Evolutionary conservation across 202 grass and related monocot genomes (phyloP).

Genomic region (Brachypodium distachyon): DNA sequence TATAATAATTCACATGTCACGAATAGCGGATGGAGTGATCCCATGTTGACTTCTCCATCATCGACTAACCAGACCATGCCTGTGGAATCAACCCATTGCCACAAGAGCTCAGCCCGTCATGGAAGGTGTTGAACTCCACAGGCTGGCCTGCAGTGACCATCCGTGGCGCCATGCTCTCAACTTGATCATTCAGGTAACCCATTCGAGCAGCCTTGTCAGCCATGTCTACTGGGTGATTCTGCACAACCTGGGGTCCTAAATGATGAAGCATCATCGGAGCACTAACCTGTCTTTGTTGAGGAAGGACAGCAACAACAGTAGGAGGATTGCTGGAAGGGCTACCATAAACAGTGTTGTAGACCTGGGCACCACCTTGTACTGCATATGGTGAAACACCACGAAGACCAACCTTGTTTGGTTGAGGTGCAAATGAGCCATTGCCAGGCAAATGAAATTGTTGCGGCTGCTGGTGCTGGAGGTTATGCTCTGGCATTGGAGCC

Average conservation of each 20-base stretch:
- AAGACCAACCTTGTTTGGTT: slow-evolving; percentile 42
- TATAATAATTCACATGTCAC: slow-evolving; percentile 1
- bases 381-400: slow-evolving; percentile 41
- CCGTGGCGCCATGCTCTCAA: slow-evolving; percentile 41
- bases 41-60: not conserved
- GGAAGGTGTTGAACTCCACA: slow-evolving; percentile 58
- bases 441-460: slow-evolving; percentile 25
- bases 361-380: slow-evolving; percentile 35
- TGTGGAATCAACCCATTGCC: slow-evolving; percentile 19
- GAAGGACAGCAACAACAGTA: slow-evolving; percentile 28
- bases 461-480: slow-evolving; percentile 9
- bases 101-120: slow-evolving; percentile 43
- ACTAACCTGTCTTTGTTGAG: slow-evolving; percentile 40
- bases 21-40: not conserved
- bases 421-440: slow-evolving; percentile 33
- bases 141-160: slow-evolving; percentile 50
- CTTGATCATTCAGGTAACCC: slow-evolving; percentile 71
- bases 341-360: slow-evolving; percentile 35
- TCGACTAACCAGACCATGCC: slow-evolving; percentile 39
- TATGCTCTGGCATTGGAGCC: slow-evolving; percentile 31
- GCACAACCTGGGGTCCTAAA: slow-evolving; percentile 22
- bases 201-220: slow-evolving; percentile 67
- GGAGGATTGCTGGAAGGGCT: slow-evolving; percentile 42
- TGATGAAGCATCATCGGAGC: slow-evolving; percentile 36
- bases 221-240: slow-evolving; percentile 56